Evolutionary conservation across 257 asterid species (phyloP).

Genomic region (Fraxinus anomala): DNA sequence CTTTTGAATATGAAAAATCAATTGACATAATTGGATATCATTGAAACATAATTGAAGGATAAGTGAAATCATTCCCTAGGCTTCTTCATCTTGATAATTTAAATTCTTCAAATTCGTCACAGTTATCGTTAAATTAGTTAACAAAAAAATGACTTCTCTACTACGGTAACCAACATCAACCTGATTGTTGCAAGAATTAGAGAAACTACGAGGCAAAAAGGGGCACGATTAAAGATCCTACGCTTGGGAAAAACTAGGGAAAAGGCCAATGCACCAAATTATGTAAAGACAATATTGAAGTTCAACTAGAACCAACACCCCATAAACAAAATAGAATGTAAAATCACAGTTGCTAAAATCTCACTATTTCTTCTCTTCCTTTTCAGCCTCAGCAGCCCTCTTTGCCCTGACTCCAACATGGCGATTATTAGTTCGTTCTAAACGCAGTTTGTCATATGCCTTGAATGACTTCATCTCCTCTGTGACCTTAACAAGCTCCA

Average conservation of each 20-base stretch:
- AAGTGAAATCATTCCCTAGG: no score
- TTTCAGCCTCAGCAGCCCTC: constrained; percentile 92
- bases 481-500: constrained; percentile 72
- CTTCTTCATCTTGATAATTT: no score
- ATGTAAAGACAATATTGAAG: constrained; percentile 10
- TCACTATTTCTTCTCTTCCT: constrained; percentile 80
- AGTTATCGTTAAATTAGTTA: no score
- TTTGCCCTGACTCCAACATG: constrained; percentile 76
- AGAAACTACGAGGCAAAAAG: neutral
- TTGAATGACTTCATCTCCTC: constrained; percentile 67
- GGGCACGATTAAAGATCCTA: neutral
- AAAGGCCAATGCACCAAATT: neutral
- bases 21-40: no score
- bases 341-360: constrained; percentile 11
- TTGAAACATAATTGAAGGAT: no score
- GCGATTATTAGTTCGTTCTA: constrained; percentile 67
- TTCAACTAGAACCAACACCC: constrained; percentile 4
- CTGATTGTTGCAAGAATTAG: neutral
- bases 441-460: constrained; percentile 74
- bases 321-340: constrained; percentile 27
- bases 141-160: no score
- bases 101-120: no score
- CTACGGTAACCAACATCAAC: neutral
- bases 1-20: no score
- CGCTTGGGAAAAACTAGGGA: neutral